Percentiles rank a stretch among this genome's conserved stretches.
These are phyloP conservation scores for Neodidymelliopsis sp. DNA, from an alignment of 2,329 filamentous ascomycete species.

Conservation along the genomic window DNA sequence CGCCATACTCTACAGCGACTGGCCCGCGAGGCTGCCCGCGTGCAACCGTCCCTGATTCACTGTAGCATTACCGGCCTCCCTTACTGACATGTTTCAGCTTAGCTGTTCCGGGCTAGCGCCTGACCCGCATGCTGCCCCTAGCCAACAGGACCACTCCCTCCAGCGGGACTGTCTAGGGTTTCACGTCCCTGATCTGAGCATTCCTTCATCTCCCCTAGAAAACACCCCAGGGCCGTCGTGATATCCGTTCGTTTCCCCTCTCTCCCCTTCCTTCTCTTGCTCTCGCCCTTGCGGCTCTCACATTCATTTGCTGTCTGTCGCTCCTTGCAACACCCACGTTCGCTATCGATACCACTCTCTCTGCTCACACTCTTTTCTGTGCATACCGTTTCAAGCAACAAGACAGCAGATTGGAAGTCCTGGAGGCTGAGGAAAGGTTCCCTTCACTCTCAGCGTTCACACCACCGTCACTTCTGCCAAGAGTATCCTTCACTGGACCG, in stretches of 20 bases:
- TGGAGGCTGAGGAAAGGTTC: constrained; percentile 34
- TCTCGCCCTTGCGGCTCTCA: constrained; percentile 34
- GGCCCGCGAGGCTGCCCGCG: constrained; percentile 29
- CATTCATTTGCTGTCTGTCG: constrained; percentile 38
- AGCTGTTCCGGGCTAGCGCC: constrained; percentile 35
- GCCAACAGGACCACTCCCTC: constrained; percentile 32
- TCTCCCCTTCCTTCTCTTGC: constrained; percentile 30
- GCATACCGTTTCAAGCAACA: constrained; percentile 28
- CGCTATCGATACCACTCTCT: constrained; percentile 35
- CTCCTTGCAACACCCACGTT: constrained; percentile 37
- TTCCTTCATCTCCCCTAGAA: constrained; percentile 49
- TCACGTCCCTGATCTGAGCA: constrained; percentile 47
- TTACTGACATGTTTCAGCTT: constrained; percentile 45
- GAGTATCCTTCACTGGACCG: constrained; percentile 14
- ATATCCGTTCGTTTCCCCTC: constrained; percentile 37
- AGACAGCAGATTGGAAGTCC: constrained; percentile 32
- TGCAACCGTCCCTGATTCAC: constrained; percentile 24
- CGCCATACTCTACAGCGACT: constrained; percentile 21
- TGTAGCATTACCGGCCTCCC: constrained; percentile 23
- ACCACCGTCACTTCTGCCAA: constrained; percentile 5
- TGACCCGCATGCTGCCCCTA: constrained; percentile 18
- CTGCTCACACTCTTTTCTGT: constrained; percentile 42
- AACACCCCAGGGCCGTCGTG: constrained; percentile 37
- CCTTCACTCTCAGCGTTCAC: constrained; percentile 16
- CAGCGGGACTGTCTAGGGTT: constrained; percentile 38